Percentiles rank a stretch among this genome's conserved stretches.
Conservation (phyloP, 805 yeast species). For the Ogataea siamensis region DNA sequence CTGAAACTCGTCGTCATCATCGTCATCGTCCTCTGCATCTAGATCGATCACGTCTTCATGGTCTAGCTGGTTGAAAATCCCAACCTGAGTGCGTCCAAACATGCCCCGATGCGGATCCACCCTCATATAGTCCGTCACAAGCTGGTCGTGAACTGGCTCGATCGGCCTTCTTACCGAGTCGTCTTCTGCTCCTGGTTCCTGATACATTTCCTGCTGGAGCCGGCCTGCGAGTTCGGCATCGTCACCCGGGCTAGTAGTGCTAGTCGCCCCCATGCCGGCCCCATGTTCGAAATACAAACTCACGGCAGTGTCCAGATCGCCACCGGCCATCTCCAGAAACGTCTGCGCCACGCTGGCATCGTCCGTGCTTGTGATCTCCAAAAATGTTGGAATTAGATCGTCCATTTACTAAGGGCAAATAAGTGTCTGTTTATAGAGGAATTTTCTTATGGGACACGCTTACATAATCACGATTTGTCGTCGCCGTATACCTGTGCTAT, state of each 20-base stretch:
- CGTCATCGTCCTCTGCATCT: conserved; percentile 22
- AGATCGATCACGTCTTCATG: conserved; percentile 11
- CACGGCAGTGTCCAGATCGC: conserved; percentile 79
- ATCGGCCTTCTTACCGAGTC: conserved; percentile 72
- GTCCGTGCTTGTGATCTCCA: conserved; percentile 77
- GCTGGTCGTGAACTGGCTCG: conserved; percentile 72
- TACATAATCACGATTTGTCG: conserved; percentile 5
- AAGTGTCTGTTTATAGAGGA: background rate
- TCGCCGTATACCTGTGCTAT: conserved; percentile 9
- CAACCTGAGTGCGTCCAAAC: conserved; percentile 47
- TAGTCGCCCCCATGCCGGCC: conserved; percentile 25
- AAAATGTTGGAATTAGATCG: conserved; percentile 64
- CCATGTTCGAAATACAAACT: conserved; percentile 76
- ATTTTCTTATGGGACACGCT: conserved; percentile 1
- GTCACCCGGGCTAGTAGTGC: conserved; percentile 14
- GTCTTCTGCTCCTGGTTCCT: conserved; percentile 34
- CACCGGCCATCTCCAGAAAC: conserved; percentile 75
- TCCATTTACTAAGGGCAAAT: conserved; percentile 21
- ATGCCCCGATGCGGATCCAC: conserved; percentile 37
- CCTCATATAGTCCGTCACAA: conserved; percentile 27
- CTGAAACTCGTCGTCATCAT: conserved; percentile 39
- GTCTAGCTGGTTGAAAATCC: conserved; percentile 57
- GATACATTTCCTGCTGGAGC: conserved; percentile 63
- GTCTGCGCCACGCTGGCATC: conserved; percentile 69
- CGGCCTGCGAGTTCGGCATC: conserved; percentile 57